Base-by-base conservation (phyloP, 179 eudicot species). In the Actinidia arguta region DNA sequence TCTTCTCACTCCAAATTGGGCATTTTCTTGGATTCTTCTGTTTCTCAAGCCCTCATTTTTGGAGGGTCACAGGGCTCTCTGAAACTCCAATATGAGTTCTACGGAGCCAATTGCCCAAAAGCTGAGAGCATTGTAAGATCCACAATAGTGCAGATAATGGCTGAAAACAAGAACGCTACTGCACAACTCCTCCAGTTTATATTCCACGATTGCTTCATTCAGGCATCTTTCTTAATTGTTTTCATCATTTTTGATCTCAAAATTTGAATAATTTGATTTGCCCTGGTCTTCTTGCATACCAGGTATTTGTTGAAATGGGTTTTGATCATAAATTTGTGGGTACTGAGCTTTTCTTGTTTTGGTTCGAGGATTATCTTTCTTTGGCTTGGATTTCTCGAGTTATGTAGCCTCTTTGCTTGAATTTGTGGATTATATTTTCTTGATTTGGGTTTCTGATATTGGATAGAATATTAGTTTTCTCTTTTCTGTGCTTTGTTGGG, bases 191-290 rank as follows among this genome's bases (percentile, higher is more conserved):
- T 82, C 39, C 74, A 81, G 10, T 81, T 82, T 22, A 4, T 36
- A 1, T 82, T 82, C 68, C 84, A 82, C 31, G 84, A 82, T 77
- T 82, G 84, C 73, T 82, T 82, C 75, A 82, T 82, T 67, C 50
- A 82, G 84, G 84, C 76, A 0, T 18, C 1, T 54, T 22, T 52
- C 25, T 11, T 20, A 12, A 5, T 70, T 70, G 16, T 18, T 27
- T 76, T 36, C 36, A 11, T 47, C 20, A n/a, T 55, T 76, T 20
- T 76, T 61, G 12, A 36, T 31, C 25, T 10, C 0, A 16, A 4
- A 7, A 16, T 25, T 27, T 64, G 70, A 54, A 18, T 12, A 44
- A 54, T 47, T 66, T 14, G 71, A 48, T 69, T 42, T 7, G 73
- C 47, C 61, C 14, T 51, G 20, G 61, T 50, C 24, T 11, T 75